Evolutionary conservation across 805 yeast genomes (phyloP), one percentile per base, ranked within the genome.

Genomic region (Candida hispaniensis): DNA sequence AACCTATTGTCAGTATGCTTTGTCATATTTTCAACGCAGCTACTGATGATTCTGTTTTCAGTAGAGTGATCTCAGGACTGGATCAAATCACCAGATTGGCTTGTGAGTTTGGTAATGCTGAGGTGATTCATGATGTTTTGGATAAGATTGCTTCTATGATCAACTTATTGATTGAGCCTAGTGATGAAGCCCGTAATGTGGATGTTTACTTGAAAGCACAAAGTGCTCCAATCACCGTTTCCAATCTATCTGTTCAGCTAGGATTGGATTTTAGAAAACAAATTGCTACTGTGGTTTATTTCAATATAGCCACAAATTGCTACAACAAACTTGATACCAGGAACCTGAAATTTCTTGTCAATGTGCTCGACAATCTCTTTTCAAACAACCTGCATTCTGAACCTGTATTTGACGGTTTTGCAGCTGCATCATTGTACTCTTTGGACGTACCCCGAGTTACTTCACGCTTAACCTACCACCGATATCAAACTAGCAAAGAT

Each of bases 191-290:
- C 8, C 43, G 44, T 7, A 55, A 54, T 34, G 44, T 49, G 14
- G 56, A 54, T 24, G 61, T 66, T 25, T 52, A 54, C 16, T 55
- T 73, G 16, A 80, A 73, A 28, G 66, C 67, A 22, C 69, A 71
- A 16, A 66, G 66, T 11, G 62, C 64, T 4, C 44, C 49, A 11
- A 67, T 91, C 20, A 76, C 79, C 4, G 91, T 91, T 3, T 77
- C 93, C 50, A 85, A 82, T 39, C 59, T 73, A 35, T 72, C 95
- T 0, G 82, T 85, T 10, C 67, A 76, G 53, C 76, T 91, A 51
- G 99, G 98, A 5, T 67, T 78, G 30, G 91, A 85, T 50, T 81
- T 82, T 59, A 83, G 86, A 49, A 94, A 94, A 0, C 98, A 93
- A 51, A 60, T 88, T 42, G 78, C 95, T 8, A 68, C 85, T 2